phyloP scores from a whole-genome alignment of 2,329 filamentous ascomycete species.

The Sclerotinia spermophila region DNA sequence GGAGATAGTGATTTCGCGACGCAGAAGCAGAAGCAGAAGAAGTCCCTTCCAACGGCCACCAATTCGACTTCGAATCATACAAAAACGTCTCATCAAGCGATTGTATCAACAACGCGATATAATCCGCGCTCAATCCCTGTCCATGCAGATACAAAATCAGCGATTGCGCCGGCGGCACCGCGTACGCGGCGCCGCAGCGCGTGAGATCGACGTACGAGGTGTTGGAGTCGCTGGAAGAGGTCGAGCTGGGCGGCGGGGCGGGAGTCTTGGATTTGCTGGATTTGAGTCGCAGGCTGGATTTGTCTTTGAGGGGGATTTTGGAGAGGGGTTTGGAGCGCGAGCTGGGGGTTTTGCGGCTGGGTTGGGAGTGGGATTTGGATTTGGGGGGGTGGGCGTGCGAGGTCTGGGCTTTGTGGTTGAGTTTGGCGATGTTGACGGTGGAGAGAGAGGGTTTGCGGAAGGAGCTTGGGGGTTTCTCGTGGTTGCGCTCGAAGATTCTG shows the following conservation, averaged over 20 bases:
- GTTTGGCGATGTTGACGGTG: not conserved
- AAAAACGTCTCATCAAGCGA: not conserved
- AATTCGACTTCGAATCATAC: not conserved
- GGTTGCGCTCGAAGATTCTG: not conserved
- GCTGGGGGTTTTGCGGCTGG: not conserved
- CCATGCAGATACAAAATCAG: conserved; percentile 3
- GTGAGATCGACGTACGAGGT: conserved; percentile 2
- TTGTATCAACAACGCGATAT: not conserved
- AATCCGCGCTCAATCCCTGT: not conserved
- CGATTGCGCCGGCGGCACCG: not conserved
- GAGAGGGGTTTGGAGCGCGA: not conserved
- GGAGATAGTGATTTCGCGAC: not conserved
- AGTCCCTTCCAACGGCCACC: not conserved
- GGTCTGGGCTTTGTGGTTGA: not conserved
- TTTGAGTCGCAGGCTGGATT: not conserved
- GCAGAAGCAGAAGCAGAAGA: not conserved
- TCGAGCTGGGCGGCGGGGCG: not conserved
- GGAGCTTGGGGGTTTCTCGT: not conserved
- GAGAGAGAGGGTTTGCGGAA: not conserved
- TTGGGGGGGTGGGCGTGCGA: not conserved
- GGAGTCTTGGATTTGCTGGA: not conserved
- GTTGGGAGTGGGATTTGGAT: not conserved
- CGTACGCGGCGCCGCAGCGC: not conserved
- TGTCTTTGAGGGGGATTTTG: not conserved
- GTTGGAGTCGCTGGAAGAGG: not conserved